Conservation (phyloP, 129 eudicot species). For the Apium graveolens region DNA sequence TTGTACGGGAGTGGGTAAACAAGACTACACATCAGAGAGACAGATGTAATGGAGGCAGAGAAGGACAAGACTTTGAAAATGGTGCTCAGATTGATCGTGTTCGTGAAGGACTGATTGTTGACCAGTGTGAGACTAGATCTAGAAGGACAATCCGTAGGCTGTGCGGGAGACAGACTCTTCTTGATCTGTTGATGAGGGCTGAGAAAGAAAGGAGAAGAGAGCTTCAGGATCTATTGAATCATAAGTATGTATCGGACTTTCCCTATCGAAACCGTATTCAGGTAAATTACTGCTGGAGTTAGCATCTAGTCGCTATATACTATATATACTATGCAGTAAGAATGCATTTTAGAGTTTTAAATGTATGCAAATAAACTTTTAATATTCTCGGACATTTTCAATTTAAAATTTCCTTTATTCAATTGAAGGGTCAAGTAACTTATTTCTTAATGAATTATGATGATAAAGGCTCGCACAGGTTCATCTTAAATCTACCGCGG, state of each 20-base stretch:
- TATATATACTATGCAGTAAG: not conserved
- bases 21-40: slow-evolving; percentile 43
- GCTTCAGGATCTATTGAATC: slow-evolving; percentile 39
- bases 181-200: slow-evolving; percentile 57
- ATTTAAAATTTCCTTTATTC: not conserved
- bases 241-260: slow-evolving; percentile 62
- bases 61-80: slow-evolving; percentile 37
- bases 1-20: slow-evolving; percentile 59
- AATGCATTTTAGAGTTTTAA: not conserved
- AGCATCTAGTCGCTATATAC: not conserved
- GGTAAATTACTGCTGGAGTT: slow-evolving; percentile 32
- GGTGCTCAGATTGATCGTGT: slow-evolving; percentile 40
- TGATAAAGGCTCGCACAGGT: not conserved
- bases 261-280: slow-evolving; percentile 87
- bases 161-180: slow-evolving; percentile 83
- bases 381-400: not conserved
- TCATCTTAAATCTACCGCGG: not conserved
- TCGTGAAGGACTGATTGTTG: slow-evolving; percentile 31
- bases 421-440: not conserved
- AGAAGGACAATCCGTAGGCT: slow-evolving; percentile 49
- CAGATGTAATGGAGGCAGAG: slow-evolving; percentile 26
- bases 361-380: not conserved
- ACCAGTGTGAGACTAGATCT: slow-evolving; percentile 27
- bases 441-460: not conserved
- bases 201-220: slow-evolving; percentile 59